Percentiles rank a stretch among this genome's conserved stretches.
These are phyloP conservation scores for Sclerotinia sclerotiorum DNA, from an alignment of 2,329 filamentous ascomycete genomes.

Conservation along the genomic window DNA sequence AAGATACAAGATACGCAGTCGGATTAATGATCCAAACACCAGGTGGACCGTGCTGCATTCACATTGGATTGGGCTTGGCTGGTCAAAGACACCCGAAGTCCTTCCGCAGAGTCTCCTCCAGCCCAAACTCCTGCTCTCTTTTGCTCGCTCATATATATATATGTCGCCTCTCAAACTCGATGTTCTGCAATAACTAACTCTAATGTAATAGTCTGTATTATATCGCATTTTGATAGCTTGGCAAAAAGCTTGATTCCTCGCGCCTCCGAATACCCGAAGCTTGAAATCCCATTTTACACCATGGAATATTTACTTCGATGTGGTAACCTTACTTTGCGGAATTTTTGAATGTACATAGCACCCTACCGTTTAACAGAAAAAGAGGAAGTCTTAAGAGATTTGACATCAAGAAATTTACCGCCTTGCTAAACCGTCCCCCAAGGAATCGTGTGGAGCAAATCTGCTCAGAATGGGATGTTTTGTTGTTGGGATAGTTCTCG, in stretches of 20 bases:
- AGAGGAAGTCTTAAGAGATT: background rate
- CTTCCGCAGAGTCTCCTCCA: background rate
- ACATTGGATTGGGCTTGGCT: no score
- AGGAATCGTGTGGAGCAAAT: background rate
- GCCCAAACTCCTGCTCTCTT: background rate
- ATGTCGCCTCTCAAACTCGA: background rate
- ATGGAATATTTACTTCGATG: background rate
- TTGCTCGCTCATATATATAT: background rate
- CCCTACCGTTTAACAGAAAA: background rate
- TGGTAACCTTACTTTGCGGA: background rate
- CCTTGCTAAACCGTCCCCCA: background rate
- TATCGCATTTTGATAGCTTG: background rate
- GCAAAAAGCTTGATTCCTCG: slow-evolving; percentile 5
- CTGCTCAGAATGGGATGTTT: background rate
- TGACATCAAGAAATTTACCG: background rate
- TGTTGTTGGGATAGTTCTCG: background rate
- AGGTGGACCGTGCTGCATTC: background rate
- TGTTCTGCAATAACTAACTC: background rate
- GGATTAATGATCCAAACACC: background rate
- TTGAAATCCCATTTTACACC: background rate
- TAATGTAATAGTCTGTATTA: background rate
- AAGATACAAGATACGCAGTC: background rate
- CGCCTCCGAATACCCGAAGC: background rate
- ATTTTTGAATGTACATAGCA: background rate
- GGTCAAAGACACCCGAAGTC: background rate